Conservation (phyloP, 139 green algal species). For the Chlorella sorokiniana region DNA sequence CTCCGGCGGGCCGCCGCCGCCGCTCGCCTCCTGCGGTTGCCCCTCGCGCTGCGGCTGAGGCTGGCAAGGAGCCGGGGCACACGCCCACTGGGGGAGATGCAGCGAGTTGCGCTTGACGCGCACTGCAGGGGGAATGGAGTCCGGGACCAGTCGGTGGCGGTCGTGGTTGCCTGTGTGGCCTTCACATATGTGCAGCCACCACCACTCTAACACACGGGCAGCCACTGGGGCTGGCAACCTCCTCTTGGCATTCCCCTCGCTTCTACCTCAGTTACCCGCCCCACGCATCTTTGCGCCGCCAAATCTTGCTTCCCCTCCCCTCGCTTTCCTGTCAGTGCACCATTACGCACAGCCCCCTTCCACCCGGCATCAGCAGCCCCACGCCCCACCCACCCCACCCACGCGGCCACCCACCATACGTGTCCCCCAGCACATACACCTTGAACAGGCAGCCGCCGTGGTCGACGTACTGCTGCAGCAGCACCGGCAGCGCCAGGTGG, state of each 20-base stretch:
- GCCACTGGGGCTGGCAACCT: too few species aligned
- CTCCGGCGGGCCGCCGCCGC: background rate
- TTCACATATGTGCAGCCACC: too few species aligned
- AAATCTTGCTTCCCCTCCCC: too few species aligned
- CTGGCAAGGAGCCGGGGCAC: background rate
- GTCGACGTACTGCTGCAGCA: slow-evolving; percentile 85
- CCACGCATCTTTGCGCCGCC: too few species aligned
- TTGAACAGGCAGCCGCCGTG: slow-evolving; percentile 88
- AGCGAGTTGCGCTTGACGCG: slow-evolving; percentile 35
- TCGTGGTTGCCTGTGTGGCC: too few species aligned
- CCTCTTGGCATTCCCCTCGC: too few species aligned
- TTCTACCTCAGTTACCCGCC: too few species aligned
- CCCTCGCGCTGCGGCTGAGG: background rate
- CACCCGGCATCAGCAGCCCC: too few species aligned
- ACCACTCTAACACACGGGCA: too few species aligned
- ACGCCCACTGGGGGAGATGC: slow-evolving; percentile 3
- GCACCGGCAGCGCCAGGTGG: slow-evolving; percentile 56
- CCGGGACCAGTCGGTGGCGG: too few species aligned
- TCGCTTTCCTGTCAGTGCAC: too few species aligned
- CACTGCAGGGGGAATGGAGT: background rate
- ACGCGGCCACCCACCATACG: background rate
- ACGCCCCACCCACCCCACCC: background rate
- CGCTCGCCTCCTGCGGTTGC: background rate
- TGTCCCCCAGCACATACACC: slow-evolving; percentile 75
- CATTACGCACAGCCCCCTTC: too few species aligned